Evolutionary conservation across 2,329 filamentous ascomycete genomes (phyloP), one percentile per base, ranked within the genome.

Genomic region (Thielaviopsis musarum): DNA sequence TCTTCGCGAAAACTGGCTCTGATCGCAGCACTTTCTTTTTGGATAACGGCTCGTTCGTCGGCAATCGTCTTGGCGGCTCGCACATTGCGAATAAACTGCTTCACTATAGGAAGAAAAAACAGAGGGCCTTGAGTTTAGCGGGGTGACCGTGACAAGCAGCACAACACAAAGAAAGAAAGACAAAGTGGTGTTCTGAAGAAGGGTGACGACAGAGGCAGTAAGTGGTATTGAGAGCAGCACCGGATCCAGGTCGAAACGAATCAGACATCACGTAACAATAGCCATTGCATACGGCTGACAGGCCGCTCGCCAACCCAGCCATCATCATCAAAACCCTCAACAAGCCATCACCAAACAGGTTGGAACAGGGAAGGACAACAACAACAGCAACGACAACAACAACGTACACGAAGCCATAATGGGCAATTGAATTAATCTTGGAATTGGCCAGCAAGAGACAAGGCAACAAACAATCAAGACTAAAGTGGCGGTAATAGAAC

Each of bases 41-140:
- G 93, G 64, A 98, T 94, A 60, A 98, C 93, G 57, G 93, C 91
- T 70, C 93, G 84, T 77, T 98, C 93, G 74, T 98, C 93, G 71
- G 94, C 94, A 70, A 98, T 96, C 41, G 93, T 98, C 77, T 98
- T 98, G 62, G 93, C 90, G 63, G 93, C 91, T 71, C 93, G 89
- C 70, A 98, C 93, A 75, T 96, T 97, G 71, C 93, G 91, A 74
- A 98, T 98, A 75, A 98, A 98, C 76, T 97, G 93, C 77, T 98
- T 98, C 72, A 98, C 93, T 97, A 69, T 62, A 64, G 38, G 10
- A 34, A 34, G 30, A 34, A 3, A 34, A 34, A 7, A 34, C 30
- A 12, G 30, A 34, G 4, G 30, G 30, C 10, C 30, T 10, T 34
- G 30, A 17, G 38, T 45, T 45, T 45, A 45, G 38, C 17, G 38